Evolutionary conservation across 768 basidiomycete genomes (phyloP).

Genomic region (Pulveroboletus frians): DNA sequence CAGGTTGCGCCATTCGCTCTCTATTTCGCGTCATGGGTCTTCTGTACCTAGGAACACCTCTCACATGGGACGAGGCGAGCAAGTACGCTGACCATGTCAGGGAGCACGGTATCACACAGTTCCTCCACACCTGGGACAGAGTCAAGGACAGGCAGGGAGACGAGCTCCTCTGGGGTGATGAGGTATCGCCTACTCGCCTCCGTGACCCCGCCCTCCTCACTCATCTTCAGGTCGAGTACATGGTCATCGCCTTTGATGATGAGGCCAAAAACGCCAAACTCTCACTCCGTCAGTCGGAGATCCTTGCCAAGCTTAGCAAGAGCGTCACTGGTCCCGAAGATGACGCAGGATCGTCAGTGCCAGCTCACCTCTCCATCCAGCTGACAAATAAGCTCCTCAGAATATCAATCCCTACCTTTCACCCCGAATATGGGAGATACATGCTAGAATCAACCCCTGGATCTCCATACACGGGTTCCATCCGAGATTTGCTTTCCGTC

Average conservation of each 20-base stretch:
- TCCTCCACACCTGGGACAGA: conserved; percentile 88
- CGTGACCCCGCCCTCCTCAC: conserved; percentile 7
- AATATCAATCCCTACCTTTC: conserved; percentile 80
- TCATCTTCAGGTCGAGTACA: conserved; percentile 78
- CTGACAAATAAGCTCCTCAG: conserved; percentile 32
- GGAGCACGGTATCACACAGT: conserved; percentile 90
- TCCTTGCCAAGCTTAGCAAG: conserved; percentile 69
- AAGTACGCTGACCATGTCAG: conserved; percentile 86
- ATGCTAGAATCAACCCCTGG: conserved; percentile 99
- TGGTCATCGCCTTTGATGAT: conserved; percentile 85
- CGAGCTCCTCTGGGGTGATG: conserved; percentile 95
- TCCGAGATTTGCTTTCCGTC: conserved; percentile 82
- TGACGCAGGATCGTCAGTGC: conserved; percentile 46
- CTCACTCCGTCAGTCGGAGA: conserved; percentile 93
- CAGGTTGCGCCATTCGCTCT: conserved; percentile 11
- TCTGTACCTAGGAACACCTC: conserved; percentile 86
- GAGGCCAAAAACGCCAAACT: conserved; percentile 75
- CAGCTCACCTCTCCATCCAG: not conserved
- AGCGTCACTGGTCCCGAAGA: conserved; percentile 63
- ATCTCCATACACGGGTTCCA: conserved; percentile 84
- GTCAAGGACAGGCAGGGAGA: conserved; percentile 89
- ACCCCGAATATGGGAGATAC: conserved; percentile 97
- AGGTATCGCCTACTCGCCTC: conserved; percentile 49
- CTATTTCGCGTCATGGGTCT: conserved; percentile 67
- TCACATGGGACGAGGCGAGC: conserved; percentile 87